phyloP scores from a whole-genome alignment of 2,329 filamentous ascomycete species.

The Colletotrichum higginsianum region DNA sequence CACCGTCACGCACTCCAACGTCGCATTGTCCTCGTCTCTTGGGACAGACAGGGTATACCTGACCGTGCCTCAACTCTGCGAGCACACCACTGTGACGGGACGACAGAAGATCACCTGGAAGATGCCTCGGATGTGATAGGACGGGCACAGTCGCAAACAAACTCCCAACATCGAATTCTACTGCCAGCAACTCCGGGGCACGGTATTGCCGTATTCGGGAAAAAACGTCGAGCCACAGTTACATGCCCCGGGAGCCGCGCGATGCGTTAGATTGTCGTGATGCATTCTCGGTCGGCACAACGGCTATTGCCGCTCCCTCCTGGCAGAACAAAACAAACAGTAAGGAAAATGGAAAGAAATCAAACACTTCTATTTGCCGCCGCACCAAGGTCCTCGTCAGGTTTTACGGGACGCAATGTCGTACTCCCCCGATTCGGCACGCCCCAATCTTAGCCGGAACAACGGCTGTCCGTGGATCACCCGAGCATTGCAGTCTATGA shows the following conservation, averaged over 20 bases:
- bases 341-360: background rate
- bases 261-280: background rate
- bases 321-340: background rate
- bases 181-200: background rate
- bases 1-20: slow-evolving; percentile 30
- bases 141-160: slow-evolving; percentile 1
- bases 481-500: slow-evolving; percentile 6
- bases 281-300: background rate
- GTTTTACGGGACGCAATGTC: slow-evolving; percentile 31
- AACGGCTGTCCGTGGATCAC: slow-evolving; percentile 30
- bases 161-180: slow-evolving; percentile 7
- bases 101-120: slow-evolving; percentile 6
- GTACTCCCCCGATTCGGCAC: slow-evolving; percentile 33
- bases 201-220: background rate
- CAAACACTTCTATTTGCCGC: slow-evolving; percentile 8
- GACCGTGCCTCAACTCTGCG: background rate
- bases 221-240: slow-evolving; percentile 27
- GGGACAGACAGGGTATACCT: slow-evolving; percentile 23
- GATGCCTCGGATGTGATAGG: slow-evolving; percentile 18
- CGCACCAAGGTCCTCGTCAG: slow-evolving; percentile 9
- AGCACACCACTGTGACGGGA: slow-evolving; percentile 20
- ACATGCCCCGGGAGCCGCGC: background rate
- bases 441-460: slow-evolving; percentile 7
- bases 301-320: background rate
- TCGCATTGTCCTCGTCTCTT: slow-evolving; percentile 37